Evolutionary conservation across 306 rosid genomes (phyloP).

Genomic region (Pachyrhizus erosus): DNA sequence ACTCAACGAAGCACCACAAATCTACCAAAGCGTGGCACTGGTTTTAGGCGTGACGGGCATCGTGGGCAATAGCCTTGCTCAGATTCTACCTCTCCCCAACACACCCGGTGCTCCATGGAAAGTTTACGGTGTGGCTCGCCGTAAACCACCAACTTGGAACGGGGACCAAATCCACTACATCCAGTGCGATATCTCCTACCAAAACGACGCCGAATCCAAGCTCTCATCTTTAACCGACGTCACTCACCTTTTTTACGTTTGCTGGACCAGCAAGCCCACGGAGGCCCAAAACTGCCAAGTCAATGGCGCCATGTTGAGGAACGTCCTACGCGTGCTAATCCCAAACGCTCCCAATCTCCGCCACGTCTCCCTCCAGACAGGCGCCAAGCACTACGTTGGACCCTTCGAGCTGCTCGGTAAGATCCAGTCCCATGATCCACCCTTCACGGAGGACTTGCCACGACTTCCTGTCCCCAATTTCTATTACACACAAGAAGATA

Average conservation of each 20-base stretch:
- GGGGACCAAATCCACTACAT: conserved; percentile 64
- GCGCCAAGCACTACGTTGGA: conserved; percentile 65
- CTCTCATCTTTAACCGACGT: conserved; percentile 63
- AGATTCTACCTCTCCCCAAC: conserved; percentile 60
- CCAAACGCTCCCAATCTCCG: conserved; percentile 66
- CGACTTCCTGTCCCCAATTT: conserved; percentile 54
- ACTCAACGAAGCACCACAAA: conserved; percentile 17
- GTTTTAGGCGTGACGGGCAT: conserved; percentile 60
- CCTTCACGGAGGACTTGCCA: conserved; percentile 73
- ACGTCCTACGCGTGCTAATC: conserved; percentile 53
- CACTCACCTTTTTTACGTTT: conserved; percentile 71
- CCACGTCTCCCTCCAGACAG: conserved; percentile 77
- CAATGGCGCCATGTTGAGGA: conserved; percentile 64
- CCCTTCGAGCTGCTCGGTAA: conserved; percentile 46
- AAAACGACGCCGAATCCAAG: conserved; percentile 55
- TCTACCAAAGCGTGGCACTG: conserved; percentile 43
- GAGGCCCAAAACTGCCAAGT: conserved; percentile 62
- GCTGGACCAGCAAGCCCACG: conserved; percentile 58
- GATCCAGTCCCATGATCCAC: conserved; percentile 55
- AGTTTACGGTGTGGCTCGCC: conserved; percentile 77
- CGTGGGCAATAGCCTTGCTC: conserved; percentile 67
- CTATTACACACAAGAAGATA: conserved; percentile 66
- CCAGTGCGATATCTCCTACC: conserved; percentile 62
- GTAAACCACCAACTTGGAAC: conserved; percentile 67
- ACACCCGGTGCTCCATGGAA: conserved; percentile 85